A percentile compares a stretch with the other conserved stretches of the same genome.
These are phyloP conservation scores for Pseudotsuga menziesii DNA, from an alignment of 75 land plant species.

Conservation along the genomic window DNA sequence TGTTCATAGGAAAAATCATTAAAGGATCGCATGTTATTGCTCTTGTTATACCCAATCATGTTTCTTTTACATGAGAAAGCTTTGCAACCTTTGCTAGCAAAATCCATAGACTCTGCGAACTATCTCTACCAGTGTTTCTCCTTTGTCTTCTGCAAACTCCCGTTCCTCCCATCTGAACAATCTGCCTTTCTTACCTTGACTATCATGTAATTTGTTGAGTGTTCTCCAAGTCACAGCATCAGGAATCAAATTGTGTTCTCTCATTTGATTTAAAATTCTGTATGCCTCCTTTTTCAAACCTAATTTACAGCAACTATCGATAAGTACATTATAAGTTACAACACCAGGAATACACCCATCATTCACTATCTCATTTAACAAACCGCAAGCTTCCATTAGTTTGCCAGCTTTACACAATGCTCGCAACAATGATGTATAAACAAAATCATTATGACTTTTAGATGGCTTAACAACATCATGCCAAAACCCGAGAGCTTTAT, in stretches of 20 bases:
- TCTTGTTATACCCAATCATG: no score
- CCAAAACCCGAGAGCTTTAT: conserved; percentile 60
- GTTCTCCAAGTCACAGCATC: conserved; percentile 75
- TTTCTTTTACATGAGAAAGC: no score
- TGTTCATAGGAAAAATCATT: no score
- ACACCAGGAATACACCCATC: conserved; percentile 48
- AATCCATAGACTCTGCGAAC: conserved; percentile 3
- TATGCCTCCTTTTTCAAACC: conserved; percentile 60
- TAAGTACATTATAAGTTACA: conserved; percentile 52
- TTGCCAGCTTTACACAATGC: conserved; percentile 52
- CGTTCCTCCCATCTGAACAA: conserved; percentile 2
- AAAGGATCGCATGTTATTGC: no score
- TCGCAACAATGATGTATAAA: conserved; percentile 51
- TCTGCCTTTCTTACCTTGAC: conserved; percentile 8
- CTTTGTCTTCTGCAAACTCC: not conserved
- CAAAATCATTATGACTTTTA: conserved; percentile 42
- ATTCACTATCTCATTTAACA: conserved; percentile 62
- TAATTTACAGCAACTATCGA: conserved; percentile 39
- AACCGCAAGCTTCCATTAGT: conserved; percentile 55
- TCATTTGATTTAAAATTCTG: conserved; percentile 51
- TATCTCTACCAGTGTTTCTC: conserved; percentile 1
- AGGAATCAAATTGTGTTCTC: conserved; percentile 51
- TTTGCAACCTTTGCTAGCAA: not conserved
- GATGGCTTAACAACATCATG: conserved; percentile 56
- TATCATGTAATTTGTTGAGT: conserved; percentile 37